Percentiles rank a stretch among this genome's conserved stretches.
Conservation (phyloP, 371 early-diverging fungal species). For the Batkoa obscura region DNA sequence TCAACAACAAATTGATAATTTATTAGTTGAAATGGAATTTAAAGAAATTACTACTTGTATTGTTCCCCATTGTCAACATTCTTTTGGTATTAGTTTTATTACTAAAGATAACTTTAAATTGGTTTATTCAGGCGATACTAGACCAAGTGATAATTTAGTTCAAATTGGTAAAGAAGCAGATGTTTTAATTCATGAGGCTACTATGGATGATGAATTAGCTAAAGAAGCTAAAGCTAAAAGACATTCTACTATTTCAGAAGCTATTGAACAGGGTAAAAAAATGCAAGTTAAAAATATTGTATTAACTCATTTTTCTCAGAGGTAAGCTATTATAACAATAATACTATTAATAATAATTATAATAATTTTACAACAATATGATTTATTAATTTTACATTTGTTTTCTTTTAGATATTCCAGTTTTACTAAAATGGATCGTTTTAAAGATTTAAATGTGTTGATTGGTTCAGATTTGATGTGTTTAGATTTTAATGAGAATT, state of each 20-base stretch:
- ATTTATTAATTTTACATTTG: too few species aligned
- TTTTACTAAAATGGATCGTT: too few species aligned
- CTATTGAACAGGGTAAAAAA: slow-evolving; percentile 57
- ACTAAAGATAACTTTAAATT: slow-evolving; percentile 44
- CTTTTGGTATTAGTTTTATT: slow-evolving; percentile 53
- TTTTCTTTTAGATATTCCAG: too few species aligned
- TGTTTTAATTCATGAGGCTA: slow-evolving; percentile 93
- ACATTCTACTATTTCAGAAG: slow-evolving; percentile 84
- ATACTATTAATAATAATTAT: too few species aligned
- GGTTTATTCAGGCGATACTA: slow-evolving; percentile 93
- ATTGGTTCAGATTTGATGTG: too few species aligned
- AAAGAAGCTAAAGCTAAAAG: slow-evolving; percentile 66
- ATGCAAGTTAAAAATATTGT: slow-evolving; percentile 68
- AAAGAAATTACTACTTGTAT: slow-evolving; percentile 31
- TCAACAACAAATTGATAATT: neutral
- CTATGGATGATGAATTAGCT: slow-evolving; percentile 65
- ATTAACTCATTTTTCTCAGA: slow-evolving; percentile 96
- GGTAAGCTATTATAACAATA: slow-evolving; percentile 28
- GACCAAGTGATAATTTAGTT: slow-evolving; percentile 64
- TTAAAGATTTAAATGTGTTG: too few species aligned
- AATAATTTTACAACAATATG: too few species aligned
- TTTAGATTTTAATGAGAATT: too few species aligned
- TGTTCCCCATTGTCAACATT: slow-evolving; percentile 62
- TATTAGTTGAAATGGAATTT: slow-evolving; percentile 27
- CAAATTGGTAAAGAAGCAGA: slow-evolving; percentile 48